Percentiles rank a stretch among this genome's conserved stretches.
These are phyloP conservation scores for Penicillium lividum DNA, from an alignment of 495 filamentous ascomycete genomes.

Conservation along the genomic window DNA sequence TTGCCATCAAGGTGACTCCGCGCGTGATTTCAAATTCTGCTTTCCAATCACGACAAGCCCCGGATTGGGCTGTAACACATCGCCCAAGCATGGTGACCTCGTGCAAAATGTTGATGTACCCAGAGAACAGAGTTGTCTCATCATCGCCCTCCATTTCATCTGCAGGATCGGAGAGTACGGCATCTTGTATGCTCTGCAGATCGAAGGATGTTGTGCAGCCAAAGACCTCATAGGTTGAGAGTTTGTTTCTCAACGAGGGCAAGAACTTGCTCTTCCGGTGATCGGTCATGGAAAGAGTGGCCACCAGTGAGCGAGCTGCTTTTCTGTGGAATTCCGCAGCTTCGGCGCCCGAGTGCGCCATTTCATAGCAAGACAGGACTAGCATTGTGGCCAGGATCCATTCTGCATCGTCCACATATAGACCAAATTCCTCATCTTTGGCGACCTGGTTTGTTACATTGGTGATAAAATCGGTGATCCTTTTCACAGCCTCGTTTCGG, in stretches of 20 bases:
- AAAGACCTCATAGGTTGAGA: not conserved
- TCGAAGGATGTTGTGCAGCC: not conserved
- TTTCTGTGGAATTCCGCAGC: conserved; percentile 1
- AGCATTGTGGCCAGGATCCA: conserved; percentile 3
- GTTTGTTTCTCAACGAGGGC: not conserved
- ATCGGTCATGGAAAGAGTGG: not conserved
- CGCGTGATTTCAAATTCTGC: not conserved
- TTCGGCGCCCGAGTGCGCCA: conserved; percentile 1
- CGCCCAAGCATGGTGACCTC: not conserved
- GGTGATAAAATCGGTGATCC: not conserved
- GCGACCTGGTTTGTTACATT: not conserved
- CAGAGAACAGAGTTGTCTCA: not conserved
- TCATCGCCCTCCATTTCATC: not conserved
- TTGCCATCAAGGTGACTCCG: not conserved
- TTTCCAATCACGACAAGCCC: not conserved
- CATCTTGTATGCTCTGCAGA: not conserved
- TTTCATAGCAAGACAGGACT: not conserved
- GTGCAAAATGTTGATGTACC: not conserved
- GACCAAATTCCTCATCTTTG: not conserved
- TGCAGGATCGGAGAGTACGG: not conserved
- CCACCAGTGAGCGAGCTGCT: not conserved
- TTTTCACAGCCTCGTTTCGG: too few relatives aligned
- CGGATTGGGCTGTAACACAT: not conserved
- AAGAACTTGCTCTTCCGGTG: conserved; percentile 2
- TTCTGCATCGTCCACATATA: not conserved